Percentiles rank a stretch among this genome's conserved stretches.
Conservation (phyloP, 2,329 filamentous ascomycete genomes). For the Paecilomyces fulvus region DNA sequence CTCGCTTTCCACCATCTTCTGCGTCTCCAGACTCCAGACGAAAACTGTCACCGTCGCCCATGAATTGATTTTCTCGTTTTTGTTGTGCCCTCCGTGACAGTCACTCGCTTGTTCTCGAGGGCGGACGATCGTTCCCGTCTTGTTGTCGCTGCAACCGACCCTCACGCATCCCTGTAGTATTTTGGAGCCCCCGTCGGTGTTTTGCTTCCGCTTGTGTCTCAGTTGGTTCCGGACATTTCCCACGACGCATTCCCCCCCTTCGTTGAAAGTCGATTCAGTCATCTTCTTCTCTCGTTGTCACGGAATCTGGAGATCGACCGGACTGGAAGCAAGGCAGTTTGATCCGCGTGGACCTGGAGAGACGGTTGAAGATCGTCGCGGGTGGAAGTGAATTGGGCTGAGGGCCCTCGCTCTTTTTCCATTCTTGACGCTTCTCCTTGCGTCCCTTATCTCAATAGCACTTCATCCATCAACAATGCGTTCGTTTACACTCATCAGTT, state of each 20-base stretch:
- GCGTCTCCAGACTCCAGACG: not conserved
- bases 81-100: not conserved
- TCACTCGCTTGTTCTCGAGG: not conserved
- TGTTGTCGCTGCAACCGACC: not conserved
- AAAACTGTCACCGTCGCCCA: not conserved
- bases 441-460: constrained; percentile 2
- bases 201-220: not conserved
- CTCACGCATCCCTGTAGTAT: not conserved
- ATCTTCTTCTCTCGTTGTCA: not conserved
- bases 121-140: not conserved
- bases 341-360: not conserved
- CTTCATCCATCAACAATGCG: constrained; percentile 21
- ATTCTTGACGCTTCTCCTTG: not conserved
- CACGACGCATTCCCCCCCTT: not conserved
- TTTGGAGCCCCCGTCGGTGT: not conserved
- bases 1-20: not conserved
- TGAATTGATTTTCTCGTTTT: not conserved
- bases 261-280: not conserved
- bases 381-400: not conserved
- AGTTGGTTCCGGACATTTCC: not conserved
- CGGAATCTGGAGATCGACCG: not conserved
- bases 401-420: not conserved
- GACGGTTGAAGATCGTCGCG: not conserved
- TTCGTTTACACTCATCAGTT: constrained; percentile 17
- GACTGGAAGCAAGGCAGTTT: not conserved